Percentiles rank a stretch among this genome's conserved stretches.
These are phyloP conservation scores for Porcisia deanei DNA, from an alignment of 208 protist species.

Conservation along the genomic window DNA sequence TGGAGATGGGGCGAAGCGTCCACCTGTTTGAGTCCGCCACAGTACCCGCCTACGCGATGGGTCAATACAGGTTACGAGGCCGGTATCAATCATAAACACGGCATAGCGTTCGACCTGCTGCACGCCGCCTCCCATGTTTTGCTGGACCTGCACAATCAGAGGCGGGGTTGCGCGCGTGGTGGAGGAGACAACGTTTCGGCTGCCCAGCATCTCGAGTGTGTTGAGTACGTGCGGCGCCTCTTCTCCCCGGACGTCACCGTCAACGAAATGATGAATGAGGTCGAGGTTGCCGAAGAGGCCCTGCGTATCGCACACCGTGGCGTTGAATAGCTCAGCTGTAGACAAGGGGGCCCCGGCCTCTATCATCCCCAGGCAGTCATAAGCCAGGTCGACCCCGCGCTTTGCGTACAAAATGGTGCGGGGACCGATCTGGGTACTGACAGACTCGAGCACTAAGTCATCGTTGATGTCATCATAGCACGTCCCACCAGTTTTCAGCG, in stretches of 20 bases:
- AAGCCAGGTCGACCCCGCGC: conserved; percentile 58
- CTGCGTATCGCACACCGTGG: conserved; percentile 81
- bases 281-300: conserved; percentile 79
- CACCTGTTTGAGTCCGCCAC: conserved; percentile 79
- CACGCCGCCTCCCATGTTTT: conserved; percentile 44
- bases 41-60: conserved; percentile 69
- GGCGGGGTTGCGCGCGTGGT: conserved; percentile 61
- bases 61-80: conserved; percentile 84
- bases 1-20: conserved; percentile 40
- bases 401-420: conserved; percentile 35
- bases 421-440: conserved; percentile 64
- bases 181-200: conserved; percentile 58
- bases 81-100: conserved; percentile 85
- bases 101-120: conserved; percentile 77
- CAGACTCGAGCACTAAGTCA: conserved; percentile 76
- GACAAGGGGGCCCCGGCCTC: conserved; percentile 53
- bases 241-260: conserved; percentile 65
- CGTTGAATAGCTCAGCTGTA: conserved; percentile 55
- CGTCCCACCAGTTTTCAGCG: conserved; percentile 56
- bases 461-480: conserved; percentile 91
- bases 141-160: conserved; percentile 79
- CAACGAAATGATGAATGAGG: conserved; percentile 79
- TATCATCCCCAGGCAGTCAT: conserved; percentile 79
- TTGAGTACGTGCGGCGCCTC: conserved; percentile 47
- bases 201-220: conserved; percentile 83